A percentile compares a stretch with the other conserved stretches of the same genome.
Conservation (phyloP, 2,329 filamentous ascomycete genomes). For the Alternaria incomplexa region DNA sequence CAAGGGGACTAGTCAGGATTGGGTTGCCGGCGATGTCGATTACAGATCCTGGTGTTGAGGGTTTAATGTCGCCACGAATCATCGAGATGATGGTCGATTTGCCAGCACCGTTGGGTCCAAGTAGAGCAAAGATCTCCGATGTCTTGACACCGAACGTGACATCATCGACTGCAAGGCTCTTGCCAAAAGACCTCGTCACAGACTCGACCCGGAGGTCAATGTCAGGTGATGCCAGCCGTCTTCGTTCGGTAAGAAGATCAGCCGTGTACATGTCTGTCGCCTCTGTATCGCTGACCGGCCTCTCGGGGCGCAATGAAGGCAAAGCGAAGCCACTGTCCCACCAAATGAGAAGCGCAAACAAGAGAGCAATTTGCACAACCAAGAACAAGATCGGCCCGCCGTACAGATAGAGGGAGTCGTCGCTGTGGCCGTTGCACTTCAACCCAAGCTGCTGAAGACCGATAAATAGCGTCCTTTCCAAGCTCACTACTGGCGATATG, state of each 20-base stretch:
- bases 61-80: conserved; percentile 85
- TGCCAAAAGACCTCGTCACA: conserved; percentile 79
- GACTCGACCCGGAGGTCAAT: conserved; percentile 81
- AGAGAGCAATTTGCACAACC: conserved; percentile 71
- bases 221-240: conserved; percentile 64
- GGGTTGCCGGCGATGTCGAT: conserved; percentile 80
- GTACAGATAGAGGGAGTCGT: conserved; percentile 74
- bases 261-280: conserved; percentile 53
- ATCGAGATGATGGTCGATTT: conserved; percentile 90
- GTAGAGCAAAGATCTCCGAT: conserved; percentile 84
- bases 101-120: conserved; percentile 92
- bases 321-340: conserved; percentile 73
- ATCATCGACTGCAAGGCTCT: conserved; percentile 79
- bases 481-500: conserved; percentile 21
- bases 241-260: conserved; percentile 70
- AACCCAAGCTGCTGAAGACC: conserved; percentile 83
- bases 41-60: conserved; percentile 70
- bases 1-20: conserved; percentile 72
- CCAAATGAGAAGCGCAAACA: conserved; percentile 78
- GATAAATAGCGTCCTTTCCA: conserved; percentile 75
- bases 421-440: conserved; percentile 72
- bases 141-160: conserved; percentile 81
- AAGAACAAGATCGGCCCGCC: conserved; percentile 87
- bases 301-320: conserved; percentile 55
- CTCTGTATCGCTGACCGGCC: conserved; percentile 51